phyloP scores from a whole-genome alignment of 306 rosid species.

The Castanopsis chinensis region DNA sequence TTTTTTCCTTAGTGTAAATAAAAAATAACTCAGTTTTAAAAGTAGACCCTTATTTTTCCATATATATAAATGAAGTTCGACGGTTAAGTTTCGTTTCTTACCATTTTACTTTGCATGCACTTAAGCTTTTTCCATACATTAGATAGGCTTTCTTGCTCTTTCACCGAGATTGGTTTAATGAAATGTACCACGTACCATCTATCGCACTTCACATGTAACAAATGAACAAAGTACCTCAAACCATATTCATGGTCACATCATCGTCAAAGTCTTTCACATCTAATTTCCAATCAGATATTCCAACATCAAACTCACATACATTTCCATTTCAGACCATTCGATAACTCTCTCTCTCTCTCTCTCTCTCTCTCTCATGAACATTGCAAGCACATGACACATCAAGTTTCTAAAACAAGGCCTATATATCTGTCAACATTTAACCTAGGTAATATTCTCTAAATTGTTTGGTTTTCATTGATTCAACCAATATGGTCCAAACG shows the following conservation, averaged over 20 bases:
- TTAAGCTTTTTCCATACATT: too few relatives aligned
- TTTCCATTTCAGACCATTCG: constrained; percentile 31
- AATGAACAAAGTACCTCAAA: constrained; percentile 58
- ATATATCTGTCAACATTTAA: constrained; percentile 6
- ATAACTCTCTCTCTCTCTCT: constrained; percentile 16
- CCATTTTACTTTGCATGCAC: too few relatives aligned
- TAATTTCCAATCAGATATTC: constrained; percentile 32
- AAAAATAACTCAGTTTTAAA: too few relatives aligned
- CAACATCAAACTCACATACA: constrained; percentile 47
- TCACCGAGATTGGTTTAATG: constrained; percentile 25
- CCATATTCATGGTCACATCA: constrained; percentile 58
- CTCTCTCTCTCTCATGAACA: constrained; percentile 21
- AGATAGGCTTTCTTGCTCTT: background rate
- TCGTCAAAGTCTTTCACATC: constrained; percentile 59
- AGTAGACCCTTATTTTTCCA: too few relatives aligned
- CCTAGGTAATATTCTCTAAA: constrained; percentile 22
- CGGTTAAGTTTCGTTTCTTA: too few relatives aligned
- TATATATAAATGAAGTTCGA: too few relatives aligned
- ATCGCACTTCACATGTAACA: constrained; percentile 35
- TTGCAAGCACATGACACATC: constrained; percentile 19
- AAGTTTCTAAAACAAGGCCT: constrained; percentile 44
- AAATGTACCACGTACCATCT: constrained; percentile 21
- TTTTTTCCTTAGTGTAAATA: too few relatives aligned
- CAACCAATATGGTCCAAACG: constrained; percentile 67
- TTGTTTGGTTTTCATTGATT: constrained; percentile 29